Base-by-base conservation (phyloP, 192 early-diverging fungal genomes). In the Geranomyces variabilis region DNA sequence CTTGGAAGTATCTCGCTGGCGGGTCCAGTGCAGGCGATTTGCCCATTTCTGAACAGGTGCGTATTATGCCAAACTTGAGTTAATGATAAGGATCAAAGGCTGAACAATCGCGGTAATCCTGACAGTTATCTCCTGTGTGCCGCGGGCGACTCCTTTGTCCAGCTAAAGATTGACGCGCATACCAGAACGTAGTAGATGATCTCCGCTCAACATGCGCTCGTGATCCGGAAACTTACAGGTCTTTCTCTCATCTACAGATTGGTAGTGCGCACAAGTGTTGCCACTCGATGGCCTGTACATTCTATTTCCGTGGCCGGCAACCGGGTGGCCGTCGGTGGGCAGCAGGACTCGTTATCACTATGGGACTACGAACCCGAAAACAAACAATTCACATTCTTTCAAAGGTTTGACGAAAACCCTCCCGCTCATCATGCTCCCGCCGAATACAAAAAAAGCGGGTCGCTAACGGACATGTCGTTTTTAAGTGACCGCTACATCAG, bases 151-250 rank as follows among this genome's bases (percentile, higher is more conserved):
- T 46, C 19, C 14, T 53, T 84, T 31, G 77, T 80, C 46, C 80
- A 80, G 61, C 70, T 84, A 8, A 84, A 84, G 47, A 84, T 84
- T 45, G 80, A 84, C 53, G 75, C 80, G 17, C 44, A 48, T 17
- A 78, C 77, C 8, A 63, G 83, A 61, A 74, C 77, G 83, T 84
- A 60, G 72, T n/a, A n/a, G n/a, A n/a, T n/a, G 77, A 19, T 14
- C 19, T 22, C 45, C 22, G 8, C 26, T 29, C n/a, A n/a, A 53
- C 43, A 67, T 51, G 12, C 3, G 26, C 8, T n/a, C 36, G 7
- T 22, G 33, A 19, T 28, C 14, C 12, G 1, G 4, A 22, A 48
- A n/a, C 26, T 69, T 72, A 9, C 31, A 14, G n/a, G n/a, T n/a
- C n/a, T n/a, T n/a, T n/a, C n/a, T n/a, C n/a, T n/a, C n/a, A n/a